phyloP scores from a whole-genome alignment of 2,329 filamentous ascomycete species.

The Neonectria hederae region DNA sequence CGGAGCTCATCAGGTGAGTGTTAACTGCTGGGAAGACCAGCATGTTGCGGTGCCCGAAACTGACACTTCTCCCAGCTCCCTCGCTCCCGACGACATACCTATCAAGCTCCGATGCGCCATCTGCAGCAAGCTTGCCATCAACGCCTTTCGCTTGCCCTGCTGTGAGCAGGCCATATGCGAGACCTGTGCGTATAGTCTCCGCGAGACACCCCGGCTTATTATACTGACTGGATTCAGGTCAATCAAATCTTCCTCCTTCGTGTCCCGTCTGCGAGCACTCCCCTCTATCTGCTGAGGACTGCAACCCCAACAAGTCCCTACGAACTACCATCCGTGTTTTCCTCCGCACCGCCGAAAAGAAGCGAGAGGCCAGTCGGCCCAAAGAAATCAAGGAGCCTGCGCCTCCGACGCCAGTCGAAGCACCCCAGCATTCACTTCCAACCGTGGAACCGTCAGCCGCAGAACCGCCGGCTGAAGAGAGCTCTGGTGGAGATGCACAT shows the following conservation, averaged over 20 bases:
- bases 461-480: constrained; percentile 34
- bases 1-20: constrained; percentile 66
- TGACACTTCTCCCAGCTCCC: constrained; percentile 66
- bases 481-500: constrained; percentile 11
- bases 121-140: constrained; percentile 89
- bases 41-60: constrained; percentile 15
- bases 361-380: constrained; percentile 72
- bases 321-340: constrained; percentile 93
- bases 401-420: constrained; percentile 54
- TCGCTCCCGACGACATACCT: constrained; percentile 87
- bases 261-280: constrained; percentile 95
- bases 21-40: constrained; percentile 2
- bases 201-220: not conserved
- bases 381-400: constrained; percentile 57
- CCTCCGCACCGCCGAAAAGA: constrained; percentile 90
- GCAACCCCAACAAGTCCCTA: constrained; percentile 89
- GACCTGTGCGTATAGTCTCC: constrained; percentile 65
- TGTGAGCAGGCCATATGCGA: constrained; percentile 97
- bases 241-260: constrained; percentile 76
- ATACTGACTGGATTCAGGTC: constrained; percentile 62
- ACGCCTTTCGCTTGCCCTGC: constrained; percentile 90
- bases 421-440: constrained; percentile 47
- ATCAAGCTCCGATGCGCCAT: constrained; percentile 94
- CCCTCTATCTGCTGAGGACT: constrained; percentile 85
- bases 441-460: constrained; percentile 33